A percentile compares a stretch with the other conserved stretches of the same genome.
phyloP scores from a whole-genome alignment of 2,329 filamentous ascomycete species.

The Orbilia brochopaga region DNA sequence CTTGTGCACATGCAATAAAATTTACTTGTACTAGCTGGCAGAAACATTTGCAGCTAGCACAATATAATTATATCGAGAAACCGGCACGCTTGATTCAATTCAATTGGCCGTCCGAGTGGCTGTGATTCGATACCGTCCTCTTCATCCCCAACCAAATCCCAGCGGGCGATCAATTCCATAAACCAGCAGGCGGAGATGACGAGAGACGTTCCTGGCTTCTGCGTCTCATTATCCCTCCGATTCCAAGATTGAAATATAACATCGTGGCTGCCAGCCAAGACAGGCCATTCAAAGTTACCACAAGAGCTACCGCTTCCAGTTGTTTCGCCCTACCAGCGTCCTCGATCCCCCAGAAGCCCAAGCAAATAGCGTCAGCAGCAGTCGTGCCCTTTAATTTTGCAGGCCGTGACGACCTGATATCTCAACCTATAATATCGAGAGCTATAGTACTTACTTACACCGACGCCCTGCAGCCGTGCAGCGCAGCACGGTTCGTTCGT shows the following conservation, averaged over 20 bases:
- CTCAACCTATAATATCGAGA: slow-evolving; percentile 13
- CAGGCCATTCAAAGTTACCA: slow-evolving; percentile 28
- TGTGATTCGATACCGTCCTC: slow-evolving; percentile 7
- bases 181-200: slow-evolving; percentile 26
- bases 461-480: slow-evolving; percentile 9
- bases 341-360: background rate
- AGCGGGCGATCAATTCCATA: slow-evolving; percentile 37
- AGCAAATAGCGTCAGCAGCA: background rate
- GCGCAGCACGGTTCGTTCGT: slow-evolving; percentile 1
- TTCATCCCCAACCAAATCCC: slow-evolving; percentile 15
- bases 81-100: too few species aligned
- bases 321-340: background rate
- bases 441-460: too few species aligned
- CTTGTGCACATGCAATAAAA: background rate
- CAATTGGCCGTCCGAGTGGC: slow-evolving; percentile 16
- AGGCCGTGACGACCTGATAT: slow-evolving; percentile 1
- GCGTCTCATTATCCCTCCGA: slow-evolving; percentile 27
- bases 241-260: slow-evolving; percentile 21
- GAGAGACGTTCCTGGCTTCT: slow-evolving; percentile 34
- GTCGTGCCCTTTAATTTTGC: slow-evolving; percentile 22
- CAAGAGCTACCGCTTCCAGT: slow-evolving; percentile 25
- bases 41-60: too few species aligned
- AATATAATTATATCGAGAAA: too few species aligned
- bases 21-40: too few species aligned
- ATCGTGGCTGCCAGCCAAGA: slow-evolving; percentile 11